Evolutionary conservation across 257 asterid species (phyloP).

Genomic region (Rubia yunnanensis): DNA sequence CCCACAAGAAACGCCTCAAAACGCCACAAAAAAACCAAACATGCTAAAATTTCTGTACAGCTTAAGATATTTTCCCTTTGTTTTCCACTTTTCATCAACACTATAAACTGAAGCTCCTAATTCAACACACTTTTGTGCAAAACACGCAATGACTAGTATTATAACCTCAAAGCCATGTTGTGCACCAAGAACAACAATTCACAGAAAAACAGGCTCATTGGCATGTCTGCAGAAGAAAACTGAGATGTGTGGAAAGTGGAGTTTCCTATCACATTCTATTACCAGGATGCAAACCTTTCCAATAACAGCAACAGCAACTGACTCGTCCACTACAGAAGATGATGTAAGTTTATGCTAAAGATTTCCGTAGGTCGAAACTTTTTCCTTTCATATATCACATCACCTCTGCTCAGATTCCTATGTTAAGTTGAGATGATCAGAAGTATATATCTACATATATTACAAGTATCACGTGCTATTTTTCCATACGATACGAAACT

Average conservation of each 20-base stretch:
- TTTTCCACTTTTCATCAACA: background rate
- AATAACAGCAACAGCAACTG: conserved; percentile 2
- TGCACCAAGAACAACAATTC: conserved; percentile 4
- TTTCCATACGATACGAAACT: background rate
- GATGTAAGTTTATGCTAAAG: conserved; percentile 9
- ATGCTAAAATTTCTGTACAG: background rate
- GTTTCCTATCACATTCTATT: background rate
- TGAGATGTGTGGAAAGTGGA: background rate
- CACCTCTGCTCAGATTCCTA: background rate
- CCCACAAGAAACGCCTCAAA: conserved; percentile 17
- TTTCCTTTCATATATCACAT: background rate
- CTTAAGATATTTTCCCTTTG: background rate
- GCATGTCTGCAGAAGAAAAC: conserved; percentile 8
- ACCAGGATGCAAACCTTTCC: conserved; percentile 6
- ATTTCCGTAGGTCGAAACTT: too few species aligned
- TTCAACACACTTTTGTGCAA: background rate
- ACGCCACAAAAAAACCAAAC: background rate
- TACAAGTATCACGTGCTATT: background rate
- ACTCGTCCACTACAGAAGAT: conserved; percentile 5
- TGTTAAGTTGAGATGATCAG: background rate
- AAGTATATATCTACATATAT: background rate
- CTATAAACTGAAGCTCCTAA: background rate
- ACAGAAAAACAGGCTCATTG: conserved; percentile 1
- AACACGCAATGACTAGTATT: conserved; percentile 16
- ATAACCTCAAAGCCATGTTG: conserved; percentile 14